Conservation (phyloP, 257 asterid genomes). For the Handroanthus guayacan region DNA sequence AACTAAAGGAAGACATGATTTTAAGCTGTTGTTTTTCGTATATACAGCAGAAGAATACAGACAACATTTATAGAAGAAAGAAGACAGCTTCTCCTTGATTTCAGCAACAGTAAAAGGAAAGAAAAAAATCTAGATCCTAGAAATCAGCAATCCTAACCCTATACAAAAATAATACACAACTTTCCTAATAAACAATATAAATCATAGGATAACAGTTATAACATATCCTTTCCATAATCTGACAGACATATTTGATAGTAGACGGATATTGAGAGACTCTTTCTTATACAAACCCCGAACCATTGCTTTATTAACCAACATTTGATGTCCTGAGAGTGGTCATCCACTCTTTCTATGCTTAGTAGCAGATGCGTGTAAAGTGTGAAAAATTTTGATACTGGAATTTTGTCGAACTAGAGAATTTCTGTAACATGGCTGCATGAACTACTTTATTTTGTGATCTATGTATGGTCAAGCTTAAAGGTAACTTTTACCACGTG, state of each 20-base stretch:
- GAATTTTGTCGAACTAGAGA: slow-evolving; percentile 15
- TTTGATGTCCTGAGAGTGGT: background rate
- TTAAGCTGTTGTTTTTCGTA: too few species aligned
- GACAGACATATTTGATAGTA: background rate
- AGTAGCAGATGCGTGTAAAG: background rate
- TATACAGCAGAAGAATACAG: too few species aligned
- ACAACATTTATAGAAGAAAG: too few species aligned
- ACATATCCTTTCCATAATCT: too few species aligned
- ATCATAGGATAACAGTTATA: too few species aligned
- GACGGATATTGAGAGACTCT: background rate
- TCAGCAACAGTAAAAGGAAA: too few species aligned
- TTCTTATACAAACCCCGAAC: slow-evolving; percentile 5
- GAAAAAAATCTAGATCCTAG: too few species aligned
- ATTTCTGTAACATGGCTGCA: slow-evolving; percentile 16
- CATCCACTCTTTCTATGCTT: slow-evolving; percentile 8
- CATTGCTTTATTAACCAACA: background rate
- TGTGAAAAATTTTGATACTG: background rate
- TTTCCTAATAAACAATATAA: too few species aligned
- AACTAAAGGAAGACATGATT: too few species aligned
- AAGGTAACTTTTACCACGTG: slow-evolving; percentile 30
- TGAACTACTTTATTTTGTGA: slow-evolving; percentile 13
- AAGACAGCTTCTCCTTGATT: too few species aligned
- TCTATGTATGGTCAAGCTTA: slow-evolving; percentile 19
- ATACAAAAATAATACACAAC: too few species aligned
- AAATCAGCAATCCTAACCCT: too few species aligned